Evolutionary conservation across 2,329 filamentous ascomycete genomes (phyloP).

Genomic region (Curvularia verruculosa): DNA sequence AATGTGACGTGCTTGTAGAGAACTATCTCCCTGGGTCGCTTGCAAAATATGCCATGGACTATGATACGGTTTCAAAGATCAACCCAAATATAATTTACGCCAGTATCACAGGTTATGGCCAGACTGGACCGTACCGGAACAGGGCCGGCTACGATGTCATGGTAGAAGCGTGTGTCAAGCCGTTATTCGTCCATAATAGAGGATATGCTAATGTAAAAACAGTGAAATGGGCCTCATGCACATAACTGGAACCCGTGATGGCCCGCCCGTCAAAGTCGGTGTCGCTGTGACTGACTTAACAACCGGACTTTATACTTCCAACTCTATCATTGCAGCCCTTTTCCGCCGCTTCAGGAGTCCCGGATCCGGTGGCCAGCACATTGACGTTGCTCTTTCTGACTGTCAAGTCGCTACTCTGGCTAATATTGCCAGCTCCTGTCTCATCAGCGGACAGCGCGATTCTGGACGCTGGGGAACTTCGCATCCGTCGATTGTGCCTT

Average conservation of each 20-base stretch:
- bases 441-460: constrained; percentile 88
- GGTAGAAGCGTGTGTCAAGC: constrained; percentile 75
- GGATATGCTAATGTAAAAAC: constrained; percentile 17
- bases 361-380: constrained; percentile 80
- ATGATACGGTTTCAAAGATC: constrained; percentile 75
- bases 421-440: constrained; percentile 92
- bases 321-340: constrained; percentile 92
- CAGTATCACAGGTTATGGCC: constrained; percentile 95
- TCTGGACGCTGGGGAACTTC: constrained; percentile 93
- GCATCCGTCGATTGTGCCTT: constrained; percentile 97
- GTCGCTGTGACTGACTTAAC: constrained; percentile 97
- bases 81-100: constrained; percentile 92
- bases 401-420: constrained; percentile 92
- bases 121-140: constrained; percentile 86
- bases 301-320: constrained; percentile 92
- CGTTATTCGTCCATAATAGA: too few species aligned
- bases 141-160: constrained; percentile 98
- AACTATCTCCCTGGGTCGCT: constrained; percentile 93
- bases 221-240: constrained; percentile 96
- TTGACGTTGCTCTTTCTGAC: constrained; percentile 89
- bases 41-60: constrained; percentile 91
- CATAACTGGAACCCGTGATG: constrained; percentile 87
- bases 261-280: constrained; percentile 93
- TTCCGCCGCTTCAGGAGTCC: constrained; percentile 71
- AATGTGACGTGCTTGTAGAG: constrained; percentile 92